phyloP scores from a whole-genome alignment of 208 protist species.

The Blastocrithidia nonstop region DNA sequence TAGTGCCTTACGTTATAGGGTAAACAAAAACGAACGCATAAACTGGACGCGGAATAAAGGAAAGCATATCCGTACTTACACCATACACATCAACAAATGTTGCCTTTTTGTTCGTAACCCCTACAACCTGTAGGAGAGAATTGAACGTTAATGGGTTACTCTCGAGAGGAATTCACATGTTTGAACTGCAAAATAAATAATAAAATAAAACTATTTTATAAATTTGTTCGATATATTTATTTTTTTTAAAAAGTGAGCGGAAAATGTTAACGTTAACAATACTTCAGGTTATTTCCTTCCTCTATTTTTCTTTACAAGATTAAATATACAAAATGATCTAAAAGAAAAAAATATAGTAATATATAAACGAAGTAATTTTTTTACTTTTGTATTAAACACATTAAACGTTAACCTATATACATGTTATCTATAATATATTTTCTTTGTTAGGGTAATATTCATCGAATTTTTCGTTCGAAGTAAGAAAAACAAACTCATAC shows the following conservation, averaged over 20 bases:
- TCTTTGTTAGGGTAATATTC: no score
- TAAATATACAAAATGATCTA: slow-evolving; percentile 4
- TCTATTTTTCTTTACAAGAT: no score
- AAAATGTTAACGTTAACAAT: no score
- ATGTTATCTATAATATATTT: no score
- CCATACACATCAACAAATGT: slow-evolving; percentile 89
- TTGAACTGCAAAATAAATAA: slow-evolving; percentile 1
- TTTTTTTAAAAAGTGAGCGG: no score
- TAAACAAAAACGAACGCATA: slow-evolving; percentile 86
- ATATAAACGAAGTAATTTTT: slow-evolving; percentile 3
- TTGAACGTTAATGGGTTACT: slow-evolving; percentile 89
- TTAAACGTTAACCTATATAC: no score
- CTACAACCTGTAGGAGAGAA: slow-evolving; percentile 40
- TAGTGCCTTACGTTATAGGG: slow-evolving; percentile 71
- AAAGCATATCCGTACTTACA: slow-evolving; percentile 70
- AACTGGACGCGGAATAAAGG: slow-evolving; percentile 82
- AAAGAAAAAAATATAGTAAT: background rate
- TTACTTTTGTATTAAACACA: background rate
- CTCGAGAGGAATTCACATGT: slow-evolving; percentile 84
- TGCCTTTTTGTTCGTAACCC: slow-evolving; percentile 24
- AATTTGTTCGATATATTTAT: background rate
- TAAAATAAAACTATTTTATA: background rate
- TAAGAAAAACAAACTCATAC: no score
- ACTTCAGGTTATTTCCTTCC: no score
- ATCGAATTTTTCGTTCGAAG: no score